These are phyloP conservation scores for Phaeosphaeriaceae sp. DNA, from an alignment of 2,329 filamentous ascomycete genomes.

Conservation along the genomic window DNA sequence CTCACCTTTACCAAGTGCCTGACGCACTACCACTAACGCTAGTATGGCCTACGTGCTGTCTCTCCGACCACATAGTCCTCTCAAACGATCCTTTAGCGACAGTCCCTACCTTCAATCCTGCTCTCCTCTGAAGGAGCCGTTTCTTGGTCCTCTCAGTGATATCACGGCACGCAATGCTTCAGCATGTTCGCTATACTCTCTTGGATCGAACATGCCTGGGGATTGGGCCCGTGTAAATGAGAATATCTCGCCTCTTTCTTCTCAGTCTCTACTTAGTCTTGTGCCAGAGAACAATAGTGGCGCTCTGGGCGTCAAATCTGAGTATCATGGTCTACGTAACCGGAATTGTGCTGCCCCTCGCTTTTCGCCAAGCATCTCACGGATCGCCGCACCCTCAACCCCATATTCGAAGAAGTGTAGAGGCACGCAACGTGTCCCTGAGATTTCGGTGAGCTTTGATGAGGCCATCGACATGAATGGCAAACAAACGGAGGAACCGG, in stretches of 20 bases:
- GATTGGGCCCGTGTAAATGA: constrained; percentile 37
- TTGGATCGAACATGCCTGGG: constrained; percentile 28
- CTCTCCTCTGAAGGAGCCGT: constrained; percentile 38
- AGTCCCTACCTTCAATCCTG: constrained; percentile 44
- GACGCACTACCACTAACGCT: constrained; percentile 14
- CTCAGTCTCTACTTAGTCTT: constrained; percentile 44
- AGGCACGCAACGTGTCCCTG: constrained; percentile 4
- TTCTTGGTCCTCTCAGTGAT: constrained; percentile 33
- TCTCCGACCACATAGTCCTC: constrained; percentile 46
- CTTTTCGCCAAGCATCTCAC: constrained; percentile 21
- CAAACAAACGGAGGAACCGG: constrained; percentile 22
- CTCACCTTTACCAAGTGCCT: constrained; percentile 29
- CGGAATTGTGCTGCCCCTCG: constrained; percentile 26
- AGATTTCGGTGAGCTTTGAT: constrained; percentile 10
- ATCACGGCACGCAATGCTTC: constrained; percentile 43
- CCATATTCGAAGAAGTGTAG: constrained; percentile 16
- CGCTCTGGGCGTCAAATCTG: constrained; percentile 3
- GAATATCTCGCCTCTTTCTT: constrained; percentile 41
- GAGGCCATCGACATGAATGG: constrained; percentile 21
- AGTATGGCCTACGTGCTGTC: constrained; percentile 51
- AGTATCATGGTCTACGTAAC: constrained; percentile 28
- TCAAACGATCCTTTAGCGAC: constrained; percentile 52
- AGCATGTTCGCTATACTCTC: constrained; percentile 44
- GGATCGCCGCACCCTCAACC: constrained; percentile 13
- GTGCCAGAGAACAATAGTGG: constrained; percentile 26